Base-by-base conservation (phyloP, 352 stramenopile genomes). In the Thalassiosira allenii region DNA sequence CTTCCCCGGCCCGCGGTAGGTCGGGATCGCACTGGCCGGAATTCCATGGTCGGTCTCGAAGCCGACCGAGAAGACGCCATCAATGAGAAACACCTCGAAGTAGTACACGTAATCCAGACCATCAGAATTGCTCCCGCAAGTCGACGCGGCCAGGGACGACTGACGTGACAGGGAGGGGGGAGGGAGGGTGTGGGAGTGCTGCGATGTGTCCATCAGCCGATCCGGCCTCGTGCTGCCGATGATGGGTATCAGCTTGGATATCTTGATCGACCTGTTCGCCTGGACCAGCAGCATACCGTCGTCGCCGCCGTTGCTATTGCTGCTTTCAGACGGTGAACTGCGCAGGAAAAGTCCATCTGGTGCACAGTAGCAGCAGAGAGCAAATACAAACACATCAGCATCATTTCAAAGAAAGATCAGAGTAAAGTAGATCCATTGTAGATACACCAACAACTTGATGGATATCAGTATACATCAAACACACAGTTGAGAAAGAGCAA, bases 11-110 rank as follows among this genome's bases (percentile, higher is more conserved):
- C 58, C 58, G 20, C 37, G 37, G n/a, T 33, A 14, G 37, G 14
- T 14, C 6, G 6, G 2, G 22, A 14, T 68, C 14, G 1, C 40
- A 68, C 40, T 34, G 27, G 3, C 40, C 6, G 9, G 2, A 5
- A 40, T 23, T 3, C 40, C 58, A 54, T 20, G 51, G 58, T 54
- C 37, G 14, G 20, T 23, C 3, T 54, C 49, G 14, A 73, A 73
- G 14, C 64, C 64, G 34, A 73, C 49, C 14, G 64, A 59, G 30
- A 59, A 73, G 43, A 37, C 33, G 40, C 64, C 22, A 41, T 23
- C 43, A 33, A 71, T 71, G 25, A 71, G 41, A 40, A 71, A 71
- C 1, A 71, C 62, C 20, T 71, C 62, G 29, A 71, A 71, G n/a
- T 71, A 71, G 43, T 71, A 71, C 12, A 71, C 44, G 44, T 51